Percentiles rank a stretch among this genome's conserved stretches.
phyloP scores from a whole-genome alignment of 768 basidiomycete genomes.

The Saitozyma sp. region DNA sequence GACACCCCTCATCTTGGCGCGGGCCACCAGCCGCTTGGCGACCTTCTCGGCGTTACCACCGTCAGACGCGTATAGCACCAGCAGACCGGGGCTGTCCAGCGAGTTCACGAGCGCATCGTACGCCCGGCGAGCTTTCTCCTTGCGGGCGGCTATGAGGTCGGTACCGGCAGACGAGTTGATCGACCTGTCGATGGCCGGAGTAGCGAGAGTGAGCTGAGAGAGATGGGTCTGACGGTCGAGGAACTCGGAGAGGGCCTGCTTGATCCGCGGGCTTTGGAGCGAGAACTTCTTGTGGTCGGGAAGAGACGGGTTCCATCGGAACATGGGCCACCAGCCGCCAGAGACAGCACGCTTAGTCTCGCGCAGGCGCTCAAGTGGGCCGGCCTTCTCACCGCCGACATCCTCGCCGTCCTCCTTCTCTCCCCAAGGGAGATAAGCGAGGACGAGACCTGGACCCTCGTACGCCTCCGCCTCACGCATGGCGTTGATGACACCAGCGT shows the following conservation, averaged over 20 bases:
- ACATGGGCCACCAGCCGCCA: constrained; percentile 94
- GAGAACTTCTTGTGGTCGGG: constrained; percentile 73
- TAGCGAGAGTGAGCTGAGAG: constrained; percentile 79
- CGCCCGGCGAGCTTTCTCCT: constrained; percentile 72
- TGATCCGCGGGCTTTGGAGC: constrained; percentile 89
- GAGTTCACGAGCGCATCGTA: constrained; percentile 79
- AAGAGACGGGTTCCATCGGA: constrained; percentile 92
- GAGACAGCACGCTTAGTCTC: constrained; percentile 97
- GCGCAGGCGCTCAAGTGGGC: constrained; percentile 87
- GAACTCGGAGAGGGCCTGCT: constrained; percentile 89
- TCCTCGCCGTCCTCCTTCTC: constrained; percentile 61
- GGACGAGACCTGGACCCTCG: constrained; percentile 83
- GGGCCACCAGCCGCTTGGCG: constrained; percentile 78
- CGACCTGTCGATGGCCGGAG: constrained; percentile 78
- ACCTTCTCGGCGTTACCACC: constrained; percentile 95
- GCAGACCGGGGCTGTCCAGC: constrained; percentile 83
- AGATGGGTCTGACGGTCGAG: constrained; percentile 95
- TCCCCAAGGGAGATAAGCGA: constrained; percentile 89
- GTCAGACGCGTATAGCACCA: constrained; percentile 91
- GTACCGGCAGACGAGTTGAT: constrained; percentile 81
- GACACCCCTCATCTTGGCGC: constrained; percentile 81
- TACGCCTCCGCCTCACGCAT: constrained; percentile 86
- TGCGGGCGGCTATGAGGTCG: constrained; percentile 77
- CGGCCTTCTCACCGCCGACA: constrained; percentile 50
- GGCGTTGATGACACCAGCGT: constrained; percentile 87